Evolutionary conservation across 179 eudicot genomes (phyloP).

Genomic region (Vitellaria paradoxa): DNA sequence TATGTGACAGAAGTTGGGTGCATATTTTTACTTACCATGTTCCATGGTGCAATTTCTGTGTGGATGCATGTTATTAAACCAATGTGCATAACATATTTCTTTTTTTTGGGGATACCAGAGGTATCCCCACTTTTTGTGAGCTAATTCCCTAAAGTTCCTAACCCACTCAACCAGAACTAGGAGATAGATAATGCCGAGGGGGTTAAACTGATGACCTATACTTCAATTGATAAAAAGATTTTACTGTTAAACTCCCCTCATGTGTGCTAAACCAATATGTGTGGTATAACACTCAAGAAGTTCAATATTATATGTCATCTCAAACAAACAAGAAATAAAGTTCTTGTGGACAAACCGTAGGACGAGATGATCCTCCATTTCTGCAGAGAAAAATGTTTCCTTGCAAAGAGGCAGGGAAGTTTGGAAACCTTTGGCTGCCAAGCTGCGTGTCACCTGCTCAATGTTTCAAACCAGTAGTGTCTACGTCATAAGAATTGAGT

Average conservation of each 20-base stretch:
- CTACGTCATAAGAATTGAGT: neutral
- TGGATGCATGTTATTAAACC: too few relatives aligned
- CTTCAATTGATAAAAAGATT: too few relatives aligned
- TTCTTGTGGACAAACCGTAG: conserved; percentile 38
- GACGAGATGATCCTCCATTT: conserved; percentile 68
- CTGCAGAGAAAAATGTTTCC: conserved; percentile 84
- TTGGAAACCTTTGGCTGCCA: conserved; percentile 95
- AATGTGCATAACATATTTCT: too few relatives aligned
- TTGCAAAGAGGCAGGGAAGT: conserved; percentile 76
- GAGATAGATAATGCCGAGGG: too few relatives aligned
- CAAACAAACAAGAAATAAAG: neutral
- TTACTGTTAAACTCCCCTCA: neutral
- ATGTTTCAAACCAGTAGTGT: neutral
- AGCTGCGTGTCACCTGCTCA: conserved; percentile 83
- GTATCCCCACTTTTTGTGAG: too few relatives aligned
- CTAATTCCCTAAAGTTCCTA: too few relatives aligned
- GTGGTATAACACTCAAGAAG: neutral
- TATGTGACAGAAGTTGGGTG: neutral
- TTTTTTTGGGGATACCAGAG: too few relatives aligned
- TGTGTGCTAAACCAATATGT: neutral
- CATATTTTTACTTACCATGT: neutral
- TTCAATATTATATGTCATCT: neutral
- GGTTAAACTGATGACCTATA: too few relatives aligned
- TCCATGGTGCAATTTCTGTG: neutral
- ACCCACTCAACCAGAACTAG: too few relatives aligned